A percentile compares a stretch with the other conserved stretches of the same genome.
These are phyloP conservation scores for Saccharomycopsis sp. DNA, from an alignment of 805 yeast species.

Conservation along the genomic window DNA sequence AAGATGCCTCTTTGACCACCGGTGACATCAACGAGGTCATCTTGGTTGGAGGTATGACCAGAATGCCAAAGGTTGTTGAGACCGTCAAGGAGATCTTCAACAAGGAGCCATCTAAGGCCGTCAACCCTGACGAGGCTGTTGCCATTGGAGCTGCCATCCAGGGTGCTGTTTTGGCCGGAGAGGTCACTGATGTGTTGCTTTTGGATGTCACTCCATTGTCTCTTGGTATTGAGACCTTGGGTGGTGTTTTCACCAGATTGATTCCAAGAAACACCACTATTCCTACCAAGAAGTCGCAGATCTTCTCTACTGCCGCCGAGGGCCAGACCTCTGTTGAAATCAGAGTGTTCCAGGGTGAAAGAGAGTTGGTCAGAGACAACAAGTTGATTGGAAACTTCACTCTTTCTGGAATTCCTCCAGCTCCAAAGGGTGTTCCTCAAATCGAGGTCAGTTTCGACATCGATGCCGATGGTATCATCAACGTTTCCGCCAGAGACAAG, in stretches of 20 bases:
- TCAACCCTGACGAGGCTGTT: conserved; percentile 92
- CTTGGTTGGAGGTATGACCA: conserved; percentile 86
- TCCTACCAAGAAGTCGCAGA: conserved; percentile 94
- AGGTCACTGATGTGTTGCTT: conserved; percentile 83
- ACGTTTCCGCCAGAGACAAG: conserved; percentile 90
- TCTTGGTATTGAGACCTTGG: conserved; percentile 95
- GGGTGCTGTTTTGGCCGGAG: conserved; percentile 95
- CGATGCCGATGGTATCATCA: conserved; percentile 96
- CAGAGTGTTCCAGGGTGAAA: conserved; percentile 99
- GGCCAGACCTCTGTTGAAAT: conserved; percentile 96
- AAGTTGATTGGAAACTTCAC: conserved; percentile 96
- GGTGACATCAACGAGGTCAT: conserved; percentile 72
- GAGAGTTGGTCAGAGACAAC: conserved; percentile 97
- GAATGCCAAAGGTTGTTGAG: conserved; percentile 83
- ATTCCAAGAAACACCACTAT: conserved; percentile 92
- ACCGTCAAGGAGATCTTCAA: conserved; percentile 73
- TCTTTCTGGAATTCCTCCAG: conserved; percentile 90
- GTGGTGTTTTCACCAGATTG: conserved; percentile 93
- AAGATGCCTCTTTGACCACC: conserved; percentile 66
- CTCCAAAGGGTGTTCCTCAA: conserved; percentile 92
- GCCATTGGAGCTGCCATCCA: conserved; percentile 97
- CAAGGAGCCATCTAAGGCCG: conserved; percentile 81
- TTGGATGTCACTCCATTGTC: conserved; percentile 88
- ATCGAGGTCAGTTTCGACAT: conserved; percentile 92
- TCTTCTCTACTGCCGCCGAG: conserved; percentile 92